phyloP scores from a whole-genome alignment of 2,329 filamentous ascomycete species.

The Calonectria hongkongensis region DNA sequence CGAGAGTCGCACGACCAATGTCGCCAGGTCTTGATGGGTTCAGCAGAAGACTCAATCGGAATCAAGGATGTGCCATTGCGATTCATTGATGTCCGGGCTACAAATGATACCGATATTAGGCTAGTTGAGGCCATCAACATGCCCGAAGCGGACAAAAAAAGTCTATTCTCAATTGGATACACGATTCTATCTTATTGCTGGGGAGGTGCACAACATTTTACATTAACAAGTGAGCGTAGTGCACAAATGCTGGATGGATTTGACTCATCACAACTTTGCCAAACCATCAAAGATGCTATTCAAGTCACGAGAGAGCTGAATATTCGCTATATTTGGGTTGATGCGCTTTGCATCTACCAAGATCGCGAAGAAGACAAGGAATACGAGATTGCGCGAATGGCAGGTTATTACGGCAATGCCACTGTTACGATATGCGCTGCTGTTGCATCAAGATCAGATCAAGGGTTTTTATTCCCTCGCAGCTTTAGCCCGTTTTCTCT shows the following conservation, averaged over 20 bases:
- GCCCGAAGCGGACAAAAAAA: background rate
- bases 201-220: background rate
- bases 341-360: slow-evolving; percentile 46
- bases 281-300: slow-evolving; percentile 26
- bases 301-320: background rate
- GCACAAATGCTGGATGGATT: background rate
- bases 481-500: background rate
- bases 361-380: slow-evolving; percentile 37
- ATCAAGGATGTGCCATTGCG: slow-evolving; percentile 1
- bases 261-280: background rate
- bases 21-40: background rate
- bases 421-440: slow-evolving; percentile 29
- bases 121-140: background rate
- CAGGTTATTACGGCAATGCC: slow-evolving; percentile 31
- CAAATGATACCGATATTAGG: background rate
- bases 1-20: slow-evolving; percentile 4
- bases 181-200: slow-evolving; percentile 29
- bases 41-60: background rate
- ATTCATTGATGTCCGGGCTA: background rate
- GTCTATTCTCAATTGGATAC: slow-evolving; percentile 1
- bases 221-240: background rate
- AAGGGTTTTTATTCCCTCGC: slow-evolving; percentile 28
- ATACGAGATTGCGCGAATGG: slow-evolving; percentile 43
- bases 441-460: background rate
- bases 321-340: slow-evolving; percentile 47